Base-by-base conservation (phyloP, 2,329 filamentous ascomycete genomes). In the Didymellaceae sp. region DNA sequence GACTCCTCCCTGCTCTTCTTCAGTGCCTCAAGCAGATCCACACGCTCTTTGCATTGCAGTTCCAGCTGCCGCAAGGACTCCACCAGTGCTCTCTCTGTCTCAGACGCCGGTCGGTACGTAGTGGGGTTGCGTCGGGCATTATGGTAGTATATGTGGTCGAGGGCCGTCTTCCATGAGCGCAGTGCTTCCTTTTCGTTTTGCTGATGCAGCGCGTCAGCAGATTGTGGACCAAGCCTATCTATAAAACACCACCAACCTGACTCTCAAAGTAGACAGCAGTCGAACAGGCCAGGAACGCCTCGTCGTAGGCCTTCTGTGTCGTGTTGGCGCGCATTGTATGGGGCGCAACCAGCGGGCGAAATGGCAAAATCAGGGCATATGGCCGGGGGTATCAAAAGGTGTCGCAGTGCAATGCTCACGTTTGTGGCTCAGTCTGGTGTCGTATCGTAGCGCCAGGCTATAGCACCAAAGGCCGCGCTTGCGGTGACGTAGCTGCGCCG, bases 261-360 rank as follows among this genome's bases (percentile, higher is more conserved):
- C 88, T 86, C 77, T 99, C 94, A 74, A 96, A 97, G 77, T 96
- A 97, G 44, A 96, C 90, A 30, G 93, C 93, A 1, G 92, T 97
- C 11, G 92, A 97, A 76, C 92, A 97, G 70, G 88, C 91, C 64
- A 97, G 78, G 76, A 96, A 97, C 74, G 89, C 92, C 74, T 97
- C 91, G 78, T 97, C 93, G 77, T 97, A 97, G 47, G 91, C 96
- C 82, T 96, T 97, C 78, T 97, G 93, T 74, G 97, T 85, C 56
- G 86, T 86, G 69, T 85, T 86, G 72, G 78, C 78, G 68, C 80
- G 79, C 77, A 82, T 82, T 26, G 50, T 56, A 31, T 37, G 52
- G 30, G 45, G 51, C 42, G 48, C 52, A 30, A 40, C 35, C 33
- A 25, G 20, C 16, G 52, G 24, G 46, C 50, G 42, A 37, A 26